phyloP scores from a whole-genome alignment of 2,329 filamentous ascomycete genomes.

The Talaromyces sp. region DNA sequence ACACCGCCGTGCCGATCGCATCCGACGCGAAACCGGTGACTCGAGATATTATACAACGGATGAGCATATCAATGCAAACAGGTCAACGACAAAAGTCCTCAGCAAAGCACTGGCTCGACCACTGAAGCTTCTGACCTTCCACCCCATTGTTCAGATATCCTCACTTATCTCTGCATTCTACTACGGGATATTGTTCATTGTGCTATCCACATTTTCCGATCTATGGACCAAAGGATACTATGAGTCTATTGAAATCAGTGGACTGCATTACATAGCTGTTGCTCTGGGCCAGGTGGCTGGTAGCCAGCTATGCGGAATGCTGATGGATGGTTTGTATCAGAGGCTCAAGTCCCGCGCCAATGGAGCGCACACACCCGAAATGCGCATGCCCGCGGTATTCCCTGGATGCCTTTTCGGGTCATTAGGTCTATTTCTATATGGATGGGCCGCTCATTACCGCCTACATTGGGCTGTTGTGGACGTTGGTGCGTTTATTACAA shows the following conservation, averaged over 20 bases:
- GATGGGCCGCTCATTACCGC: constrained; percentile 50
- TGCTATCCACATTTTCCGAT: constrained; percentile 61
- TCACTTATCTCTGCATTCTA: constrained; percentile 58
- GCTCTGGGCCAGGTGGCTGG: constrained; percentile 62
- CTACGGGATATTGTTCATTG: constrained; percentile 63
- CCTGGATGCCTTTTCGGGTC: constrained; percentile 53
- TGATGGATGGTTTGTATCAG: constrained; percentile 49
- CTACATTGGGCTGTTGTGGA: constrained; percentile 51
- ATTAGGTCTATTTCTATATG: constrained; percentile 53
- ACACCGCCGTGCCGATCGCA: constrained; percentile 56
- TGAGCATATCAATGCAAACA: constrained; percentile 9
- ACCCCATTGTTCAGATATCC: constrained; percentile 61
- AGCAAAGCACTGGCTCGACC: constrained; percentile 53
- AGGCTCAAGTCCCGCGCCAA: constrained; percentile 29
- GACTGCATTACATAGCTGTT: constrained; percentile 63
- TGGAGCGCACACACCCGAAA: constrained; percentile 50
- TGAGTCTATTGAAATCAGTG: constrained; percentile 56
- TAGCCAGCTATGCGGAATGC: constrained; percentile 47
- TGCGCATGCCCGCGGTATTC: constrained; percentile 59
- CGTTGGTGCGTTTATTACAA: constrained; percentile 49
- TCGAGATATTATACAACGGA: constrained; percentile 22
- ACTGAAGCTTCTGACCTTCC: constrained; percentile 55
- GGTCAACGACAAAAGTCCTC: constrained; percentile 4
- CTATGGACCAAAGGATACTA: constrained; percentile 59
- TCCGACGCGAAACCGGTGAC: constrained; percentile 36